These are phyloP conservation scores for Neonothopanus nambi DNA, from an alignment of 1,284 basidiomycete genomes.

Conservation along the genomic window DNA sequence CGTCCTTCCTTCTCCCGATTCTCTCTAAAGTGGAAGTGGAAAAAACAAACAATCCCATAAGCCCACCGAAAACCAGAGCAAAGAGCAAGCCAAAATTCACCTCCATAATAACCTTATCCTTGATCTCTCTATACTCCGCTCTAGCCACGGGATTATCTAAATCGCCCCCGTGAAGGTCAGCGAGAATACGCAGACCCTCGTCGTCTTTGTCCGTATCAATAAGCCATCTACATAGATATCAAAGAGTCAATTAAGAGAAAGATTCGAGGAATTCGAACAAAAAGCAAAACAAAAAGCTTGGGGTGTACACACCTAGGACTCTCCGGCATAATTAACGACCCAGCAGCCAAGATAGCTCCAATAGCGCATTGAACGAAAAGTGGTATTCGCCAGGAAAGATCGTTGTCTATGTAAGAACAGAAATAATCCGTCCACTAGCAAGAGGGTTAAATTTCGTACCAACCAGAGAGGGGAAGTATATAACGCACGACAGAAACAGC, in stretches of 20 bases:
- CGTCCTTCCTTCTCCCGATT: constrained; percentile 76
- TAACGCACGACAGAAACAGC: constrained; percentile 83
- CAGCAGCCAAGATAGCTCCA: constrained; percentile 80
- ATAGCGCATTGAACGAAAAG: constrained; percentile 87
- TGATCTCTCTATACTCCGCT: constrained; percentile 92
- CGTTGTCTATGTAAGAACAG: constrained; percentile 83
- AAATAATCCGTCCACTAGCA: constrained; percentile 92
- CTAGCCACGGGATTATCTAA: constrained; percentile 70
- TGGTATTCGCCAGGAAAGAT: constrained; percentile 84
- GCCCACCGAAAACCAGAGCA: neutral
- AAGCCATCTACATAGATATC: constrained; percentile 65
- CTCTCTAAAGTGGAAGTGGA: no score
- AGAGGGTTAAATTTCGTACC: neutral
- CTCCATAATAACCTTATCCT: constrained; percentile 82
- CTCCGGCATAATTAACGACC: constrained; percentile 91
- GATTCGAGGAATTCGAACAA: no score
- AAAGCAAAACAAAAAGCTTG: no score
- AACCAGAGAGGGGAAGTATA: neutral
- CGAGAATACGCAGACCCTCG: constrained; percentile 87
- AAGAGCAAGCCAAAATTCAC: constrained; percentile 44
- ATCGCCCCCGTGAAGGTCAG: constrained; percentile 88
- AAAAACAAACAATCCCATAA: neutral
- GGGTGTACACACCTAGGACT: constrained; percentile 79
- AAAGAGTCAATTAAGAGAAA: neutral
- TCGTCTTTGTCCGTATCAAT: constrained; percentile 88